Evolutionary conservation across 2,329 filamentous ascomycete species (phyloP).

Genomic region (Penicillium sp.): DNA sequence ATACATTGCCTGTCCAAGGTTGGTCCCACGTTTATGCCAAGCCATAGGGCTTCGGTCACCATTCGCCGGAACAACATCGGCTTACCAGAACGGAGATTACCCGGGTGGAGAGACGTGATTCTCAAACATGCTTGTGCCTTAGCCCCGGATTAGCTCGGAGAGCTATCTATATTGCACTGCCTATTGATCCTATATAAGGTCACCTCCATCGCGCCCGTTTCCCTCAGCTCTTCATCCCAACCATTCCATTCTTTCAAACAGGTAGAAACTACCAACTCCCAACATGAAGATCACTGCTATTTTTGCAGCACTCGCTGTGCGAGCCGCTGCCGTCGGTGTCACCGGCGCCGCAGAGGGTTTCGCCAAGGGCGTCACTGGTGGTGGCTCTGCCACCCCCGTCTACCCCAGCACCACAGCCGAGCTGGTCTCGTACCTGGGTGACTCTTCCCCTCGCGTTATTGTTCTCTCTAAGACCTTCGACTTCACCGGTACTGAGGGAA

Average conservation of each 20-base stretch:
- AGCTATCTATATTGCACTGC: not conserved
- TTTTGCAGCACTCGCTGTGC: conserved; percentile 20
- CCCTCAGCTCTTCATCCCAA: conserved; percentile 1
- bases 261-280: not conserved
- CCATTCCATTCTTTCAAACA: not conserved
- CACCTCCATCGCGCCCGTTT: not conserved
- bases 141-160: not conserved
- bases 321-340: conserved; percentile 24
- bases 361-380: conserved; percentile 58
- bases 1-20: not conserved
- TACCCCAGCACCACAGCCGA: conserved; percentile 55
- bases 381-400: conserved; percentile 54
- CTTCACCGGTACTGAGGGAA: conserved; percentile 56
- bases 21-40: not conserved
- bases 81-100: conserved; percentile 3
- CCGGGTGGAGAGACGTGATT: not conserved
- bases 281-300: conserved; percentile 20
- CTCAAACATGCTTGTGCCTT: not conserved
- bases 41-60: not conserved
- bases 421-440: conserved; percentile 59
- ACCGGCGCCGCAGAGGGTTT: conserved; percentile 48
- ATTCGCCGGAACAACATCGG: not conserved
- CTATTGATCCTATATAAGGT: conserved; percentile 1
- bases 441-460: conserved; percentile 55
- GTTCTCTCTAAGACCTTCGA: conserved; percentile 39